Evolutionary conservation across 1,284 basidiomycete species (phyloP).

Genomic region (Sanghuangporus weigelae): DNA sequence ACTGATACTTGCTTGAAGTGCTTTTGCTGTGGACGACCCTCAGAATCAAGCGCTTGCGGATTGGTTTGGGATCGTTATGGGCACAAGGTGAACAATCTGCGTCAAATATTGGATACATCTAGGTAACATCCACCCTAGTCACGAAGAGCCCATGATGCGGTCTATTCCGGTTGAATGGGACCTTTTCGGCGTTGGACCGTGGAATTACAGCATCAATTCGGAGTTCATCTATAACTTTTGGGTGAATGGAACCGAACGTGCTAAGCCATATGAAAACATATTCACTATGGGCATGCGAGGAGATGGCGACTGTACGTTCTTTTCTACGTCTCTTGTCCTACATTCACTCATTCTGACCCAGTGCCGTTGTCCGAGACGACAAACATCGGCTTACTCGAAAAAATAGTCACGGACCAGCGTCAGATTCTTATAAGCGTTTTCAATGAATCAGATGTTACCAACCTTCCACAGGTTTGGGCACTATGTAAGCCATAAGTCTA

Average conservation of each 20-base stretch:
- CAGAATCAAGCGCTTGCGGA: constrained; percentile 62
- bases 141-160: constrained; percentile 64
- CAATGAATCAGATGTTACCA: constrained; percentile 41
- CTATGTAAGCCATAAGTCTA: constrained; percentile 39
- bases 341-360: constrained; percentile 22
- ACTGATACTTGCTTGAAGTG: constrained; percentile 31
- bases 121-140: constrained; percentile 30
- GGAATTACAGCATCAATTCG: constrained; percentile 55
- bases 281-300: constrained; percentile 67
- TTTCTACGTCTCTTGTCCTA: neutral
- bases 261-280: constrained; percentile 52
- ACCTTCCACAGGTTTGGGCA: constrained; percentile 61
- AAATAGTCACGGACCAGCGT: constrained; percentile 57
- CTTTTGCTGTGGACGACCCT: constrained; percentile 62
- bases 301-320: constrained; percentile 45
- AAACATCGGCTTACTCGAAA: constrained; percentile 47
- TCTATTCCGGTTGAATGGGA: constrained; percentile 57
- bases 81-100: constrained; percentile 37
- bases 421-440: constrained; percentile 55
- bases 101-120: neutral
- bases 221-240: constrained; percentile 54
- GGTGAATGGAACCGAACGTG: constrained; percentile 51
- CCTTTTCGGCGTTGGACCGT: constrained; percentile 48
- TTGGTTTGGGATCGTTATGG: constrained; percentile 67
- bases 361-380: constrained; percentile 47